A percentile compares a stretch with the other conserved stretches of the same genome.
phyloP scores from a whole-genome alignment of 305 asterid species.

The Rubia occidens region DNA sequence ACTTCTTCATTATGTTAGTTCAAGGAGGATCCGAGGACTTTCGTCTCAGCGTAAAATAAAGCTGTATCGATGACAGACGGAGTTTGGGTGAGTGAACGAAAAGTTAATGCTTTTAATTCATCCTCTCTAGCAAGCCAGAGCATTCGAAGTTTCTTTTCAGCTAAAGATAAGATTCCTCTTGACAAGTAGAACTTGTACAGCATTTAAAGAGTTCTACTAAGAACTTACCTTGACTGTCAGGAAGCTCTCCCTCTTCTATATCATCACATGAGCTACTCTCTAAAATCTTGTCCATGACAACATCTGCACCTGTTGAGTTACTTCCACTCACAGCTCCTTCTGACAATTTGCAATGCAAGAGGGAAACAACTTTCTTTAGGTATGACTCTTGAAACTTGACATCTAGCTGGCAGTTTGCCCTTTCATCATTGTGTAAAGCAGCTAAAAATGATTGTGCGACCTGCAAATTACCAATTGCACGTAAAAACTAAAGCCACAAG shows the following conservation, averaged over 20 bases:
- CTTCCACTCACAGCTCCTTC: constrained; percentile 81
- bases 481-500: background rate
- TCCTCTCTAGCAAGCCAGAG: background rate
- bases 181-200: background rate
- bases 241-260: constrained; percentile 96
- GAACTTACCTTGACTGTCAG: constrained; percentile 60
- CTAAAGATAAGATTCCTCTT: background rate
- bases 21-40: background rate
- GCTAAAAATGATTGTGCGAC: constrained; percentile 83
- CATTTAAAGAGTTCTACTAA: background rate
- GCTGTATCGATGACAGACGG: background rate
- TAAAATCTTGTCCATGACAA: constrained; percentile 25
- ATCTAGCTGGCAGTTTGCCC: constrained; percentile 90
- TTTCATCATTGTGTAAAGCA: constrained; percentile 93
- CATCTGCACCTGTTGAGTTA: constrained; percentile 28
- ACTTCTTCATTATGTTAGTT: no score
- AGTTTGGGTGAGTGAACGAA: background rate
- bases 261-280: constrained; percentile 49
- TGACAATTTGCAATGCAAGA: constrained; percentile 77
- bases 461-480: constrained; percentile 33
- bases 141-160: background rate
- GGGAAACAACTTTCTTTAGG: constrained; percentile 73
- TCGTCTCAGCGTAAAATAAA: background rate
- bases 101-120: background rate
- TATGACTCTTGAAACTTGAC: constrained; percentile 97